Percentiles rank a stretch among this genome's conserved stretches.
These are phyloP conservation scores for Oryza glaberrima DNA, from an alignment of 176 grass and related monocot species.

Conservation along the genomic window DNA sequence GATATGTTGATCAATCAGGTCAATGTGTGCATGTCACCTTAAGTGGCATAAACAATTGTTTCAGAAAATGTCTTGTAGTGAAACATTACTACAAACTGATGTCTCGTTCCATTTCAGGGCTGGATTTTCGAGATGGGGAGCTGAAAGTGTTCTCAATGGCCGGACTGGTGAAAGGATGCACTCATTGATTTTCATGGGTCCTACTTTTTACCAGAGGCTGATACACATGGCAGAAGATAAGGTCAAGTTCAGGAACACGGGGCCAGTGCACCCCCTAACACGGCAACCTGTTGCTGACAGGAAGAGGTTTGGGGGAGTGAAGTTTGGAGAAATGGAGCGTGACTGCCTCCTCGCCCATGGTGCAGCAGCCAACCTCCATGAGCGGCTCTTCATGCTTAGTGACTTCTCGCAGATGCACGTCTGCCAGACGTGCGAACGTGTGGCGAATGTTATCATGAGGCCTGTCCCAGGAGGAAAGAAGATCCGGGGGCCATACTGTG, in stretches of 20 bases:
- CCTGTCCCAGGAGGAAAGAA: constrained; percentile 57
- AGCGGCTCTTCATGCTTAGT: constrained; percentile 83
- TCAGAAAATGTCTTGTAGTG: background rate
- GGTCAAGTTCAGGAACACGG: constrained; percentile 95
- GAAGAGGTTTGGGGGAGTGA: constrained; percentile 90
- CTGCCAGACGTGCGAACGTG: constrained; percentile 68
- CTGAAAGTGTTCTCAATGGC: constrained; percentile 79
- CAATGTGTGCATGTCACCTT: constrained; percentile 19
- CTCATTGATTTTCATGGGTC: constrained; percentile 83
- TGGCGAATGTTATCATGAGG: constrained; percentile 77
- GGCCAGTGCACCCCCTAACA: constrained; percentile 88
- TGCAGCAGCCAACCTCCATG: constrained; percentile 82
- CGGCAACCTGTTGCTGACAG: constrained; percentile 80
- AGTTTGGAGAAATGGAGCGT: constrained; percentile 95
- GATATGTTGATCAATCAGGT: constrained; percentile 34
- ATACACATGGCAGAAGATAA: constrained; percentile 96
- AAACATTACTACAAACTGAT: constrained; percentile 13
- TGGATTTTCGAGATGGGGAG: constrained; percentile 82
- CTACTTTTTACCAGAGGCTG: constrained; percentile 90
- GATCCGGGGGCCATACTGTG: constrained; percentile 75
- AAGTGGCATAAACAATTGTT: background rate
- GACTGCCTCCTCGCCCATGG: constrained; percentile 94
- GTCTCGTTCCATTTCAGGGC: constrained; percentile 46
- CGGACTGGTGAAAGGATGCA: constrained; percentile 76
- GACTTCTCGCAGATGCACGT: constrained; percentile 87